Conservation (phyloP, 306 rosid genomes). For the Quercus bicolor region DNA sequence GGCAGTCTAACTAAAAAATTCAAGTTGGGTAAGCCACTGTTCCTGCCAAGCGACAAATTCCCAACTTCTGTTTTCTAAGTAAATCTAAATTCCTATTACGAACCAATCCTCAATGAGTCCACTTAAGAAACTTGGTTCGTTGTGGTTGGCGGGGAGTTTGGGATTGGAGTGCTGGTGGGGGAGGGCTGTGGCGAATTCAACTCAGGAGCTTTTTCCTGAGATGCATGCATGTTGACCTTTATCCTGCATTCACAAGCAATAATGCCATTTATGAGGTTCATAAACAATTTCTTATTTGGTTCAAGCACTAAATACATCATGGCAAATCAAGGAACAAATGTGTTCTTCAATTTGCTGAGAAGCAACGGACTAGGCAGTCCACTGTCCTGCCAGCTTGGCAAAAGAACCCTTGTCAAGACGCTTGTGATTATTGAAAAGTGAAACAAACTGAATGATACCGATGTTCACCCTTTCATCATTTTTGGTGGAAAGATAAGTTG, state of each 20-base stretch:
- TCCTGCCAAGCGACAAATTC: constrained; percentile 13
- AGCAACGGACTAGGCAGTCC: neutral
- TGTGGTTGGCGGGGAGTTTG: constrained; percentile 29
- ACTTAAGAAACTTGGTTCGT: constrained; percentile 38
- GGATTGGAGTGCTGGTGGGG: neutral
- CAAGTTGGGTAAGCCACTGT: neutral
- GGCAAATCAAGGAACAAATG: neutral
- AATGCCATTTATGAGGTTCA: neutral
- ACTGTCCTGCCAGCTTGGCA: neutral
- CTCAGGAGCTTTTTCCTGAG: constrained; percentile 49
- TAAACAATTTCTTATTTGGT: neutral
- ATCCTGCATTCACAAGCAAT: constrained; percentile 60
- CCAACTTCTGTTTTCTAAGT: constrained; percentile 23
- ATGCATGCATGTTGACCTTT: constrained; percentile 81
- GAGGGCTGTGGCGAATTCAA: constrained; percentile 35
- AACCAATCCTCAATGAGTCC: constrained; percentile 29
- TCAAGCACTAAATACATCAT: neutral
- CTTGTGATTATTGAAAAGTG: neutral
- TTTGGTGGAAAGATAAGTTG: neutral
- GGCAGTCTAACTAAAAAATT: neutral
- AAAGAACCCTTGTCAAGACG: neutral
- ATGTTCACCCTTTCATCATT: neutral
- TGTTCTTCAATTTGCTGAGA: neutral
- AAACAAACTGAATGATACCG: neutral
- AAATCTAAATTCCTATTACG: constrained; percentile 21